Conservation (phyloP, 2,329 filamentous ascomycete genomes). For the Trichoderma aggressivum region DNA sequence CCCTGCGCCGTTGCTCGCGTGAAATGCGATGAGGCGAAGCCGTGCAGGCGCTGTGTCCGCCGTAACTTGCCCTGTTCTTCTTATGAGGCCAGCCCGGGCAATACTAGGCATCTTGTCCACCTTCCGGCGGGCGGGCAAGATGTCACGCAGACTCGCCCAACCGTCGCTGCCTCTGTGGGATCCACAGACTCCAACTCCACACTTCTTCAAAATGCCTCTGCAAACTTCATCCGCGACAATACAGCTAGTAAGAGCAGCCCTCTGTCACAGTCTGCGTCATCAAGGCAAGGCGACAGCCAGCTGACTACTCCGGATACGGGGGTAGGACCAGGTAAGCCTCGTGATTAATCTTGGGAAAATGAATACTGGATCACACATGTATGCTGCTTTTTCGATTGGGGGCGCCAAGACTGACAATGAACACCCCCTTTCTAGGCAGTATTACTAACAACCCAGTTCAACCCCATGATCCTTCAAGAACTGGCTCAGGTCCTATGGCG, state of each 20-base stretch:
- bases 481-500: constrained; percentile 24
- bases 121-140: constrained; percentile 37
- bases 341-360: not conserved
- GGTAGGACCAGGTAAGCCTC: constrained; percentile 29
- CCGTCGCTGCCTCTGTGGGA: not conserved
- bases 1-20: constrained; percentile 51
- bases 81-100: constrained; percentile 37
- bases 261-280: constrained; percentile 24
- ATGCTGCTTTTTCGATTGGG: not conserved
- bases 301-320: constrained; percentile 35
- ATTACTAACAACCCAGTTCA: constrained; percentile 11
- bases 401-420: constrained; percentile 4
- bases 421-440: constrained; percentile 9
- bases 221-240: constrained; percentile 22
- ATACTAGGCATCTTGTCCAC: constrained; percentile 44
- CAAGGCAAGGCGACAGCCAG: constrained; percentile 34
- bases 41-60: constrained; percentile 49
- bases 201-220: constrained; percentile 21
- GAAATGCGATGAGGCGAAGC: constrained; percentile 54
- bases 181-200: constrained; percentile 23
- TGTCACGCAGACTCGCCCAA: constrained; percentile 16
- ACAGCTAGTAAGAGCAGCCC: constrained; percentile 28
- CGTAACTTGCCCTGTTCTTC: constrained; percentile 45
- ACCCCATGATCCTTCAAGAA: constrained; percentile 8
- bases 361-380: not conserved